Conservation (phyloP, 1,139 yeast genomes). For the Yarrowia galli region DNA sequence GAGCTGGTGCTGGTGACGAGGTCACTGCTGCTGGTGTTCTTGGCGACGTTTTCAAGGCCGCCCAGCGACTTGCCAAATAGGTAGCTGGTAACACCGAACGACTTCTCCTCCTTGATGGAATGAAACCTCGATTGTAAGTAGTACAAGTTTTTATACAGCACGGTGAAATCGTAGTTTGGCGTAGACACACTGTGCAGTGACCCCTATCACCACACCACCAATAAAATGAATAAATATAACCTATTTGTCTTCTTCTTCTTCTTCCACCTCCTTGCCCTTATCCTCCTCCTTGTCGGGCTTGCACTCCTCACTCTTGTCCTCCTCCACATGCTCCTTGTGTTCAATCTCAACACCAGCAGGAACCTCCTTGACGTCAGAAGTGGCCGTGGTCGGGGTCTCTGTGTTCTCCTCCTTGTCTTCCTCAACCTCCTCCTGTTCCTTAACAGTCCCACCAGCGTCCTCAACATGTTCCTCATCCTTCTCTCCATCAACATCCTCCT, state of each 20-base stretch:
- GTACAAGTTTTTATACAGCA: slow-evolving; percentile 1
- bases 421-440: neutral
- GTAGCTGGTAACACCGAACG: neutral
- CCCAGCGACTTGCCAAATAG: slow-evolving; percentile 66
- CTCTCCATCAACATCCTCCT: neutral
- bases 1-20: slow-evolving; percentile 98
- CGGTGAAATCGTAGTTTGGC: too few species aligned
- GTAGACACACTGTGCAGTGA: too few species aligned
- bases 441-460: neutral
- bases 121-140: neutral
- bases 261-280: slow-evolving; percentile 4
- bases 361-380: neutral
- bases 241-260: neutral
- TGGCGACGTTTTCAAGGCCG: slow-evolving; percentile 89
- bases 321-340: slow-evolving; percentile 18
- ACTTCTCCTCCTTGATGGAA: neutral
- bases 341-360: slow-evolving; percentile 23
- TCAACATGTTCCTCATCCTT: neutral
- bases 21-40: slow-evolving; percentile 98
- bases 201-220: neutral
- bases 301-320: neutral
- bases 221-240: slow-evolving; percentile 5
- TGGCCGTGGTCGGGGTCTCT: too few species aligned
- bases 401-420: neutral
- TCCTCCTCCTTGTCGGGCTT: neutral